Conservation (phyloP, 2,329 filamentous ascomycete species). For the Dothistroma septosporum region DNA sequence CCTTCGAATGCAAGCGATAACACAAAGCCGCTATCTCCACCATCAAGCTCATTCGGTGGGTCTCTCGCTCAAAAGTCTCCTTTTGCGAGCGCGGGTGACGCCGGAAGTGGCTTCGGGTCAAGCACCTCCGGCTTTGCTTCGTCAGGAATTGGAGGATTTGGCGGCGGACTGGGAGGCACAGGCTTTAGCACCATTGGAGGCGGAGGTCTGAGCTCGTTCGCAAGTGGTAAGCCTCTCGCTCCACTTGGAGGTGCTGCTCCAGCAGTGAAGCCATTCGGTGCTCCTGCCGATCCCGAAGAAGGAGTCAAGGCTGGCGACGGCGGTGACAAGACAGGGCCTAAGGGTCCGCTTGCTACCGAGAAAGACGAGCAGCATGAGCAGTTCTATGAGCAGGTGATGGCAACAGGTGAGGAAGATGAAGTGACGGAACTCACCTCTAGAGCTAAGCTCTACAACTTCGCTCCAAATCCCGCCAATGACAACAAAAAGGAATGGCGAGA, state of each 20-base stretch:
- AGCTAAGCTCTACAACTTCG: conserved; percentile 80
- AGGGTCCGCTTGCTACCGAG: conserved; percentile 45
- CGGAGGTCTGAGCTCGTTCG: conserved; percentile 63
- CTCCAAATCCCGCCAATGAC: conserved; percentile 50
- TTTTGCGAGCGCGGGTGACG: conserved; percentile 26
- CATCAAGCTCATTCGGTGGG: conserved; percentile 35
- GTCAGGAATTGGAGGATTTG: conserved; percentile 28
- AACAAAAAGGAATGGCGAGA: conserved; percentile 74
- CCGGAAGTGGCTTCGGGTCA: conserved; percentile 33
- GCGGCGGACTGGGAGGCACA: conserved; percentile 18
- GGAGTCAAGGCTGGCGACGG: conserved; percentile 50
- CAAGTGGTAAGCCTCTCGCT: conserved; percentile 44
- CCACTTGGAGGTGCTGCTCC: conserved; percentile 48
- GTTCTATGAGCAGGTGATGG: conserved; percentile 60
- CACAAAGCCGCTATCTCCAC: conserved; percentile 20
- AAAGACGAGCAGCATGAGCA: conserved; percentile 63
- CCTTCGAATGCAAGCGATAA: conserved; percentile 33
- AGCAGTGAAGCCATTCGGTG: conserved; percentile 69
- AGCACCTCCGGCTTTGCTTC: conserved; percentile 32
- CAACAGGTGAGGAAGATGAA: conserved; percentile 85
- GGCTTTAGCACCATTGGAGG: conserved; percentile 41
- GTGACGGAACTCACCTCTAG: conserved; percentile 69
- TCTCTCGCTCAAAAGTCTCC: conserved; percentile 34
- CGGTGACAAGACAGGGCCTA: conserved; percentile 40
- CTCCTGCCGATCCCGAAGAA: conserved; percentile 56